Conservation (phyloP, 2,329 filamentous ascomycete species). For the Arthrobotrys pseudoclavata region DNA sequence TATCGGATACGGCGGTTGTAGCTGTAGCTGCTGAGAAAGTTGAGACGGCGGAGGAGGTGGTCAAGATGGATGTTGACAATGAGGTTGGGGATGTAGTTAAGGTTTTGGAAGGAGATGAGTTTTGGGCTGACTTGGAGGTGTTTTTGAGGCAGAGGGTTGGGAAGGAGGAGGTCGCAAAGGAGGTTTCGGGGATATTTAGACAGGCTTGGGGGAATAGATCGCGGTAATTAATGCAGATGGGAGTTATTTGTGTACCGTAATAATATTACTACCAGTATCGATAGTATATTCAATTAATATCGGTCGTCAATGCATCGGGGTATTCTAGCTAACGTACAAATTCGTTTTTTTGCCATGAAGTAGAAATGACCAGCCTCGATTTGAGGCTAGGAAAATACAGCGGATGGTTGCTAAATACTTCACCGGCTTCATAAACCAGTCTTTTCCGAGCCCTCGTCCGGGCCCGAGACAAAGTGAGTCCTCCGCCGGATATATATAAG, state of each 20-base stretch:
- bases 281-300: not conserved
- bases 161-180: conserved; percentile 73
- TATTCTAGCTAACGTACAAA: conserved; percentile 43
- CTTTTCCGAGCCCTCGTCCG: not conserved
- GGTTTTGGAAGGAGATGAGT: conserved; percentile 77
- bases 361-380: not conserved
- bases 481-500: not conserved
- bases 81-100: conserved; percentile 57
- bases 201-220: conserved; percentile 75
- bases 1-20: conserved; percentile 68
- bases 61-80: conserved; percentile 70
- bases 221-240: conserved; percentile 12
- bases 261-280: conserved; percentile 8
- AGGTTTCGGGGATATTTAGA: conserved; percentile 80
- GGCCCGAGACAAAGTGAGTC: not conserved
- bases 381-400: not conserved
- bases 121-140: conserved; percentile 87
- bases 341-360: not conserved
- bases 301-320: conserved; percentile 24
- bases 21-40: conserved; percentile 67
- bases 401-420: not conserved
- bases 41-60: conserved; percentile 69
- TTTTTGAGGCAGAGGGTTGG: conserved; percentile 84
- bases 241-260: not conserved
- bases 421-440: not conserved